These are phyloP conservation scores for Henckelia pumila DNA, from an alignment of 257 asterid species.

Conservation along the genomic window DNA sequence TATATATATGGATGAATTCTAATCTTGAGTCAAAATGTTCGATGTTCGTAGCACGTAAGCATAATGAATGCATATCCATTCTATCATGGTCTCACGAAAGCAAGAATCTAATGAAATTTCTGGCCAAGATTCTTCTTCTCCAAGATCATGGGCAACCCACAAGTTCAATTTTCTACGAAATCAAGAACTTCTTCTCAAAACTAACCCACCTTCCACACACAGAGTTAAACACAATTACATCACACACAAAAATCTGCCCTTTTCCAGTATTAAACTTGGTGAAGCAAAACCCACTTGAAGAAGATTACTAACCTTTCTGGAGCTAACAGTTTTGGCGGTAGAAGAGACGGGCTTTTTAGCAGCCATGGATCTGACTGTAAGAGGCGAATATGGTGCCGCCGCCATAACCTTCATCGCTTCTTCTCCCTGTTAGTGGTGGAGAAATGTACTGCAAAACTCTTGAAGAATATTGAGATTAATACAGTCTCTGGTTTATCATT, in stretches of 20 bases:
- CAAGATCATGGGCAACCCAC: not conserved
- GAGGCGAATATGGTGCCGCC: conserved; percentile 39
- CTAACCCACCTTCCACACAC: not conserved
- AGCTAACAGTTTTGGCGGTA: conserved; percentile 46
- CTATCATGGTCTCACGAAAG: no score
- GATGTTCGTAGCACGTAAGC: no score
- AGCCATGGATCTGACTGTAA: conserved; percentile 69
- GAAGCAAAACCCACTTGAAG: no score
- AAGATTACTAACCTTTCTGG: conserved; percentile 53
- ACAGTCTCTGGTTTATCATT: conserved; percentile 8
- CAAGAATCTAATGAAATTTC: no score
- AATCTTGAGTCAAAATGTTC: no score
- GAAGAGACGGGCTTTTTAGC: conserved; percentile 50
- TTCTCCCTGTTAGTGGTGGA: conserved; percentile 8
- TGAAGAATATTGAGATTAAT: not conserved
- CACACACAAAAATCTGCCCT: not conserved
- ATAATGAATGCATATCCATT: not conserved
- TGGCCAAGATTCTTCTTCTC: not conserved
- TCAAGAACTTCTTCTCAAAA: not conserved
- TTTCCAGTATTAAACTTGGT: no score
- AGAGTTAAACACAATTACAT: not conserved
- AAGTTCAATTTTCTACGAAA: not conserved
- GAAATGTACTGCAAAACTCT: not conserved
- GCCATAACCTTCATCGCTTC: conserved; percentile 34
- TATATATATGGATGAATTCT: no score